phyloP scores from a whole-genome alignment of 2,329 filamentous ascomycete genomes.

The Decorospora gaudefroyi region DNA sequence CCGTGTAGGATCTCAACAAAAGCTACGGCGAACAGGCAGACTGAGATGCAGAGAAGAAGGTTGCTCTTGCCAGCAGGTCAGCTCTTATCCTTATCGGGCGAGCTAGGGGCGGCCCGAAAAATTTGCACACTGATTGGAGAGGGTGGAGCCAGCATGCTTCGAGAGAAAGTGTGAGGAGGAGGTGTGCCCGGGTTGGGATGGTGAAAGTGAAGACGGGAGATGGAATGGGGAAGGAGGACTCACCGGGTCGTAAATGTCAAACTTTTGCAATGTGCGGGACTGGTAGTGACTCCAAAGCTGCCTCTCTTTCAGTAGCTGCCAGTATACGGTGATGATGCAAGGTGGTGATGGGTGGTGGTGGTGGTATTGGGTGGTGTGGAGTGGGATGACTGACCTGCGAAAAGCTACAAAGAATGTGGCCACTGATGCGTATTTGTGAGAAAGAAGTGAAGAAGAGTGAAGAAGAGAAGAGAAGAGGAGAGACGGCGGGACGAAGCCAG shows the following conservation, averaged over 20 bases:
- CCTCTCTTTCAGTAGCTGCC: conserved; percentile 21
- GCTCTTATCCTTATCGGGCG: conserved; percentile 6
- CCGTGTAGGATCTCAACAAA: conserved; percentile 23
- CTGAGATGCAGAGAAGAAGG: conserved; percentile 42
- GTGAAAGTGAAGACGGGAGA: conserved; percentile 14
- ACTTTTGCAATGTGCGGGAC: conserved; percentile 47
- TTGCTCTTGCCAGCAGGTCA: conserved; percentile 32
- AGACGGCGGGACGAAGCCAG: conserved; percentile 18
- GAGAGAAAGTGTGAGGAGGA: conserved; percentile 5
- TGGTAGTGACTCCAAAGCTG: conserved; percentile 51
- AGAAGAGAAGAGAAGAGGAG: conserved; percentile 27
- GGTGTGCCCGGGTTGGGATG: neutral
- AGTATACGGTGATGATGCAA: too few relatives aligned
- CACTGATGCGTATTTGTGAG: conserved; percentile 50
- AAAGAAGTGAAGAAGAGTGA: conserved; percentile 47
- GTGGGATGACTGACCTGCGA: conserved; percentile 41
- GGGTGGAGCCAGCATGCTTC: conserved; percentile 21
- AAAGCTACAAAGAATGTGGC: conserved; percentile 54
- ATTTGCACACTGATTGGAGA: conserved; percentile 22
- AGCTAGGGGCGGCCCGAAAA: neutral
- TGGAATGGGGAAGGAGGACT: conserved; percentile 22
- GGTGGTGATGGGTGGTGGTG: conserved; percentile 6
- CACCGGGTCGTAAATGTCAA: conserved; percentile 50
- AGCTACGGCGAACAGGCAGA: conserved; percentile 21
- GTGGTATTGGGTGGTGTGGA: conserved; percentile 5